Evolutionary conservation across 139 green algal species (phyloP).

Genomic region (Trebouxia sp.): DNA sequence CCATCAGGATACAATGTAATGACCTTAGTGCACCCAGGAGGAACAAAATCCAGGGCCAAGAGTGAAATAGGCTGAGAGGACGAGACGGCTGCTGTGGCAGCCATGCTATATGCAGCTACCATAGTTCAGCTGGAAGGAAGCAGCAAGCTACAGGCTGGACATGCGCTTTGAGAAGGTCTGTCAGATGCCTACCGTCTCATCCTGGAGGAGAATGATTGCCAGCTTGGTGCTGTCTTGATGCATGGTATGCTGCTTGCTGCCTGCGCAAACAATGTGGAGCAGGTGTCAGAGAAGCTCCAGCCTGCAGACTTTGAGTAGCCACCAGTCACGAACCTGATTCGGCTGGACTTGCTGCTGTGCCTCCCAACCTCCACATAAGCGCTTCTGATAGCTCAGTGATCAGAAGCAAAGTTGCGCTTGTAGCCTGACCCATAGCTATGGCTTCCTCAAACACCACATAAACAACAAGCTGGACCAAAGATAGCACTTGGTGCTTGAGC

Average conservation of each 20-base stretch:
- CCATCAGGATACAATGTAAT: too few species aligned
- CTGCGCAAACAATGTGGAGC: background rate
- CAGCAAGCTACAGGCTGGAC: too few species aligned
- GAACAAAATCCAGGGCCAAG: too few species aligned
- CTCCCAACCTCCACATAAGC: background rate
- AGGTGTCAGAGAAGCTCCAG: too few species aligned
- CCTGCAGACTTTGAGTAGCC: too few species aligned
- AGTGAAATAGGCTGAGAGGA: too few species aligned
- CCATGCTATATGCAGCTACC: too few species aligned
- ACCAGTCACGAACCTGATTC: background rate
- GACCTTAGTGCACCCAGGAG: too few species aligned
- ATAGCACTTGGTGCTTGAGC: conserved; percentile 13
- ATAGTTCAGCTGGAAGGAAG: too few species aligned
- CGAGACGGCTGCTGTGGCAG: too few species aligned
- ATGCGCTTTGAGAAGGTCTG: background rate
- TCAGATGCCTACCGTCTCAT: background rate
- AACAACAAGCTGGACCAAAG: conserved; percentile 1
- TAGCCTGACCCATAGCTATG: conserved; percentile 3
- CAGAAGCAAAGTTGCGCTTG: conserved; percentile 15
- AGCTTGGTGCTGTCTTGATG: conserved; percentile 9
- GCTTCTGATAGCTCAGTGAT: conserved; percentile 4
- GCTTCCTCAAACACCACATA: conserved; percentile 15
- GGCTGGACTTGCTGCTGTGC: background rate
- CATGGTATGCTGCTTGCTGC: background rate
- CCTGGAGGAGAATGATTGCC: background rate